phyloP scores from a whole-genome alignment of 192 early-diverging fungal genomes.

The Coemansia sp. region DNA sequence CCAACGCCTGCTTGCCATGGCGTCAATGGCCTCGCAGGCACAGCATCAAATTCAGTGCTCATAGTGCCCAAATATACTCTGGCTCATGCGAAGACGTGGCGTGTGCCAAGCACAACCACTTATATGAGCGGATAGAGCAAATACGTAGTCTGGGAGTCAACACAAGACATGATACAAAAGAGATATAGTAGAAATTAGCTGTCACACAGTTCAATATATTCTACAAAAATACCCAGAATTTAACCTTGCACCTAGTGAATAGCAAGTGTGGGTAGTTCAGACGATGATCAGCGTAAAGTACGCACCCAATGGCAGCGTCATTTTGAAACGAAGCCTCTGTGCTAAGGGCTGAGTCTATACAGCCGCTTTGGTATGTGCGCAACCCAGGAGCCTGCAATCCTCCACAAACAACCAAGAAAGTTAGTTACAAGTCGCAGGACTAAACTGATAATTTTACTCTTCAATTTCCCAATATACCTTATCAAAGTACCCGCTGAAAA shows the following conservation, averaged over 20 bases:
- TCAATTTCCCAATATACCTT: no score
- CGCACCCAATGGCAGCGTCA: conserved; percentile 59
- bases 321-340: conserved; percentile 62
- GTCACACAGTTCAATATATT: no score
- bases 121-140: no score
- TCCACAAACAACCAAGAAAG: conserved; percentile 5
- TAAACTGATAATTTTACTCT: not conserved
- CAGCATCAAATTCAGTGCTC: conserved; percentile 25
- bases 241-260: no score
- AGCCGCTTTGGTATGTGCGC: conserved; percentile 74
- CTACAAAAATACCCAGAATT: no score
- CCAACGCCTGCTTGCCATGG: conserved; percentile 23
- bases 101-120: no score
- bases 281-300: conserved; percentile 40
- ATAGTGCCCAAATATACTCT: not conserved
- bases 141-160: no score
- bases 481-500: no score
- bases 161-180: no score
- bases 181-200: no score
- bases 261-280: no score
- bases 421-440: not conserved
- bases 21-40: conserved; percentile 16
- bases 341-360: conserved; percentile 61
- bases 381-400: conserved; percentile 59
- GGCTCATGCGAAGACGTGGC: no score